Base-by-base conservation (phyloP, 225 moss, liverwort and hornwort species). In the Pseudoscleropodium purum region DNA sequence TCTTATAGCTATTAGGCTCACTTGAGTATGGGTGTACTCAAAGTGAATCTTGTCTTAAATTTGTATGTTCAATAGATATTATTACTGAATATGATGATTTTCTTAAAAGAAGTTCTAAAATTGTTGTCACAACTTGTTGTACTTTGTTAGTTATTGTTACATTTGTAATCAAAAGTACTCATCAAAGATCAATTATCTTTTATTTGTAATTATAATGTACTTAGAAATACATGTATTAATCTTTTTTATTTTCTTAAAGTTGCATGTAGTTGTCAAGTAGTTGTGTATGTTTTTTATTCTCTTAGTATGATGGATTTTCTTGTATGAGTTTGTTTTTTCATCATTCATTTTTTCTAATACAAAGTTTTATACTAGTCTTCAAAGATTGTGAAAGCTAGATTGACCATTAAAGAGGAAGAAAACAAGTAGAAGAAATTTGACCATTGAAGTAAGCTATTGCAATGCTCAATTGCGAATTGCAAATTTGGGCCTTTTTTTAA, bases 361-460 rank as follows among this genome's bases (percentile, higher is more conserved):
- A 36, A 19, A 10, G 10, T 36, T 36, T 19, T 11, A 36, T 20
- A 67, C 18, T 11, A 36, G 11, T 67, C 20, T 0, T 7, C 13
- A 69, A 39, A 39, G 39, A n/a, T 24, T 24, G 4, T 24, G 12
- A n/a, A 69, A 39, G 39, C 39, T 69, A 69, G 4, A 69, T 39
- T 39, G 0, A 0, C 11, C n/a, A 69, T 69, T n/a, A n/a, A 23
- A 13, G 2, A 37, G 0, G 13, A 21, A 0, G 11, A n/a, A 2
- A 13, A 69, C 7, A 3, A 23, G 4, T n/a, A 0, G 4, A 69
- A 13, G 4, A 39, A 68, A 23, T 69, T 69, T n/a, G n/a, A 69
- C 13, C 2, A 2, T 37, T 9, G 6, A 69, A 69, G n/a, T n/a
- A 21, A 69, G 69, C 2, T 13, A 69, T 69, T 69, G 13, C 39